Conservation (phyloP, 169 alveolate species). For the Cryptosporidium felis region DNA sequence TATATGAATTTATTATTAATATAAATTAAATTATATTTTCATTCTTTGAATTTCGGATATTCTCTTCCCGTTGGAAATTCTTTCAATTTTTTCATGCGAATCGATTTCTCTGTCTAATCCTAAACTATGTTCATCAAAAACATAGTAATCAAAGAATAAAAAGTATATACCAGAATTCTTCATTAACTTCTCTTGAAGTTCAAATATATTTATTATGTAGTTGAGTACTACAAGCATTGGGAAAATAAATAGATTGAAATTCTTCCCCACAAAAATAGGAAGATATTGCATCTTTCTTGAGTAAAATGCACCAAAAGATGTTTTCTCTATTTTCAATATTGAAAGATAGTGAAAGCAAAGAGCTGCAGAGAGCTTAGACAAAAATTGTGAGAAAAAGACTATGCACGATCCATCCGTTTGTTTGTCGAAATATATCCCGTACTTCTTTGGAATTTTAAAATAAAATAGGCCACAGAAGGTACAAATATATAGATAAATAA, state of each 20-base stretch:
- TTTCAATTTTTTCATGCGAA: background rate
- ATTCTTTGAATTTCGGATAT: constrained; percentile 24
- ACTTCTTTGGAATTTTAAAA: constrained; percentile 47
- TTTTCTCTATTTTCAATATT: background rate
- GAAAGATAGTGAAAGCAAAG: constrained; percentile 50
- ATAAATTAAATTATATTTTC: background rate
- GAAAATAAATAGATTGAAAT: constrained; percentile 9
- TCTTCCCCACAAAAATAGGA: constrained; percentile 17
- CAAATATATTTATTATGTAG: background rate
- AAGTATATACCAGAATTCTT: constrained; percentile 1
- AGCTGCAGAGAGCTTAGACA: constrained; percentile 15
- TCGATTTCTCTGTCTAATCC: background rate
- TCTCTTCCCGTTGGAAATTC: constrained; percentile 14
- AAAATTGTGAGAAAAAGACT: constrained; percentile 28
- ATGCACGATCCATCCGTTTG: constrained; percentile 33
- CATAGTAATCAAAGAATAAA: constrained; percentile 39
- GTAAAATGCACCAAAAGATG: constrained; percentile 19
- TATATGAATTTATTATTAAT: no score
- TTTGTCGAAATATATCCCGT: constrained; percentile 43
- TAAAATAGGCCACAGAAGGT: constrained; percentile 11
- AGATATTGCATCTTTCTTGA: constrained; percentile 13
- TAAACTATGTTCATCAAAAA: background rate
- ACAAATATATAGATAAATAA: constrained; percentile 20
- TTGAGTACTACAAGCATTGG: constrained; percentile 14
- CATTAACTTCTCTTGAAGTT: constrained; percentile 3